A percentile compares a stretch with the other conserved stretches of the same genome.
phyloP scores from a whole-genome alignment of 192 early-diverging fungal species.

The Podila verticillata region DNA sequence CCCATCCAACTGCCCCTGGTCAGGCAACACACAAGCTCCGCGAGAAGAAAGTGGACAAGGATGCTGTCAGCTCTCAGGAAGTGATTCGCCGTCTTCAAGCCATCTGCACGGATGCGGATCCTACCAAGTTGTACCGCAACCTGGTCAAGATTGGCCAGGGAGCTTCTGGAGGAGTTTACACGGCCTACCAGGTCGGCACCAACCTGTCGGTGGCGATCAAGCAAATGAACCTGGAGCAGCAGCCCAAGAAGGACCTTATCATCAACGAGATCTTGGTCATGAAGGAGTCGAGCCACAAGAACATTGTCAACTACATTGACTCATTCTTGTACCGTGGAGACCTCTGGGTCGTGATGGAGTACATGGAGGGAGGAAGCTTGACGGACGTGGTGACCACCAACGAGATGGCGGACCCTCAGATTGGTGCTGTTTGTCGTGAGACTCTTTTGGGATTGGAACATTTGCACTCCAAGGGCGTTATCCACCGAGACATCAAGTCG shows the following conservation, averaged over 20 bases:
- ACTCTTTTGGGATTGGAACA: slow-evolving; percentile 66
- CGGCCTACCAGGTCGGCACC: slow-evolving; percentile 74
- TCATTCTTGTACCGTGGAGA: slow-evolving; percentile 80
- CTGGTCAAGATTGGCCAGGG: slow-evolving; percentile 93
- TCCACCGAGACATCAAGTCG: slow-evolving; percentile 90
- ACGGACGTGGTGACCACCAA: slow-evolving; percentile 86
- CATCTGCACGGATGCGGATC: slow-evolving; percentile 90
- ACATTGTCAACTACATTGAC: slow-evolving; percentile 90
- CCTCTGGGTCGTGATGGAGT: slow-evolving; percentile 93
- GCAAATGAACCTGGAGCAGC: slow-evolving; percentile 95
- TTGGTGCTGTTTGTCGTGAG: slow-evolving; percentile 81
- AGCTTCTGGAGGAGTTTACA: slow-evolving; percentile 95
- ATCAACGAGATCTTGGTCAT: slow-evolving; percentile 94
- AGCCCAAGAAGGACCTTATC: slow-evolving; percentile 96
- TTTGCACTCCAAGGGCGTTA: slow-evolving; percentile 77
- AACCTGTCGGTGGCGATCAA: slow-evolving; percentile 89
- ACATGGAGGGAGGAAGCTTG: slow-evolving; percentile 89
- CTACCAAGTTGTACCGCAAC: slow-evolving; percentile 84
- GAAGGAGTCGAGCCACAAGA: slow-evolving; percentile 82
- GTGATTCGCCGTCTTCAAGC: slow-evolving; percentile 83
- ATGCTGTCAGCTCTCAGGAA: slow-evolving; percentile 64
- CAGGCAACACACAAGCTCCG: slow-evolving; percentile 59
- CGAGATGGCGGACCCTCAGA: slow-evolving; percentile 83
- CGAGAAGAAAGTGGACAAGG: slow-evolving; percentile 64
- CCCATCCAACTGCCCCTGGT: slow-evolving; percentile 12